phyloP scores from a whole-genome alignment of 2,329 filamentous ascomycete species.

The Nemania bipapillata region DNA sequence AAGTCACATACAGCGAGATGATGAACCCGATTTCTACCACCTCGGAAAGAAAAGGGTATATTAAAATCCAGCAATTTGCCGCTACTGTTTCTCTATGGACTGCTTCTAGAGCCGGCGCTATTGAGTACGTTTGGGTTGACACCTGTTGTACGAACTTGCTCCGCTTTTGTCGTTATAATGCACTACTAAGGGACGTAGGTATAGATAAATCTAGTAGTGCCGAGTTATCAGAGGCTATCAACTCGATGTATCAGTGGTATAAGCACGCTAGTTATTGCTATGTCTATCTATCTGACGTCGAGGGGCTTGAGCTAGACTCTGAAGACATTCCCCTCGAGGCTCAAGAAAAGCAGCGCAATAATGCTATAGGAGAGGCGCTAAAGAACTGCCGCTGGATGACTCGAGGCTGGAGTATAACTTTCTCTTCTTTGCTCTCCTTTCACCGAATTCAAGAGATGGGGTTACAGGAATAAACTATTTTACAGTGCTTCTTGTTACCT shows the following conservation, averaged over 20 bases:
- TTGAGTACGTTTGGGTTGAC: conserved; percentile 10
- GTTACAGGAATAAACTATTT: not conserved
- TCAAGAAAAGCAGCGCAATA: not conserved
- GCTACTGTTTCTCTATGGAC: not conserved
- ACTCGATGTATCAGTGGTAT: conserved; percentile 14
- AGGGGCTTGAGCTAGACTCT: not conserved
- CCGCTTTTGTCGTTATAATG: not conserved
- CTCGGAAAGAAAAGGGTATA: not conserved
- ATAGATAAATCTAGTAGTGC: conserved; percentile 11
- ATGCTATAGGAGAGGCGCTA: not conserved
- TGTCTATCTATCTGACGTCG: conserved; percentile 7
- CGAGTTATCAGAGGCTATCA: conserved; percentile 3
- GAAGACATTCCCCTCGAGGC: not conserved
- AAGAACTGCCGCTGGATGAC: not conserved
- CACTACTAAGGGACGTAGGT: not conserved
- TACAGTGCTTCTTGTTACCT: too few species aligned
- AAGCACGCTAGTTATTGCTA: conserved; percentile 15
- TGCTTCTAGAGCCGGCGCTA: not conserved
- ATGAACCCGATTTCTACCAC: not conserved
- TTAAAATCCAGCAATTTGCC: not conserved
- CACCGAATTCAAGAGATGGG: not conserved
- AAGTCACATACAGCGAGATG: conserved; percentile 16
- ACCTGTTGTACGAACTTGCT: conserved; percentile 6
- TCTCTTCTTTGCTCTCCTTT: not conserved
- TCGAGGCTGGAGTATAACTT: conserved; percentile 1